Base-by-base conservation (phyloP, 106 monocot genomes). In the Xerophyta viscosa region DNA sequence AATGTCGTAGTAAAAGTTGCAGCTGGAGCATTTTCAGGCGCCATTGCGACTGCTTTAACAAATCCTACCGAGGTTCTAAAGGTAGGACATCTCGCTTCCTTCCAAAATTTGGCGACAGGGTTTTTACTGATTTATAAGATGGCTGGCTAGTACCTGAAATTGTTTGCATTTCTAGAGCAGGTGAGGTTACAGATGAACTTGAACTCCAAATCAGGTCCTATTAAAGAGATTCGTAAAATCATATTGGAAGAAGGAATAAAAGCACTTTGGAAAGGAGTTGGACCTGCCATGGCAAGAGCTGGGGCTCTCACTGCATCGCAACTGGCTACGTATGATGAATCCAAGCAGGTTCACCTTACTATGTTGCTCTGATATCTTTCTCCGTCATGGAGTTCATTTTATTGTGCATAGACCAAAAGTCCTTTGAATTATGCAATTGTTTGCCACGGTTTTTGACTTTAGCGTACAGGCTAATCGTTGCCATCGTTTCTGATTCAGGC, bases 241-340 rank as follows among this genome's bases (percentile, higher is more conserved):
- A 11, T 81, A 21, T 30, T 61, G 26, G 61, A 78, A 17, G 84
- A 88, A 65, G 93, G 93, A 15, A 15, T 81, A 0, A 58, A 53
- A 59, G 81, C 84, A 49, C 81, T 94, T 39, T 94, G 93, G 93
- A 94, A 88, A 73, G 93, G 93, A 60, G 84, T 94, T 60, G 84
- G 88, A 27, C 84, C 93, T 46, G 88, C 93, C 67, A 81, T 94
- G 88, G 57, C 78, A 11, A 80, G 93, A 67, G 93, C 93, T 46
- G 59, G 84, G 36, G 66, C 78, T 65, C 70, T 94, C 23, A 94
- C 93, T 21, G 93, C 88, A 62, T 88, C 93, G 41, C 93, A 94
- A 42, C 17, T 94, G 49, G 84, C 88, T 29, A 88, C 88, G 44
- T 94, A 94, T 69, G 93, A 94, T 70, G 93, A 94, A 66, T 77